A percentile compares a stretch with the other conserved stretches of the same genome.
phyloP scores from a whole-genome alignment of 2,329 filamentous ascomycete genomes.

The Apiospora malaysiana region DNA sequence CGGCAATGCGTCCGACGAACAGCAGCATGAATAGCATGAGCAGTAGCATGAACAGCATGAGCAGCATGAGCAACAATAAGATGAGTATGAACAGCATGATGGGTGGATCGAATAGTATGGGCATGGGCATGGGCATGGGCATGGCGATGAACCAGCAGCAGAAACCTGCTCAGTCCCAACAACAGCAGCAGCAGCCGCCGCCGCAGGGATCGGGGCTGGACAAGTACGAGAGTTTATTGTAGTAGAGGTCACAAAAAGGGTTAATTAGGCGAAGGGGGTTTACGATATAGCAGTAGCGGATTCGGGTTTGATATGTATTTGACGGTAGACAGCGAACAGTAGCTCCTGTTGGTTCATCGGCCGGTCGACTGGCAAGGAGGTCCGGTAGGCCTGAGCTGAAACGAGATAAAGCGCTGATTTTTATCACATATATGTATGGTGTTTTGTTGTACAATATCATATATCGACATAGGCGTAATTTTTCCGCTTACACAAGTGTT shows the following conservation, averaged over 20 bases:
- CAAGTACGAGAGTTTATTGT: conserved; percentile 72
- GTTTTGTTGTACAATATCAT: neutral
- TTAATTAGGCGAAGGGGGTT: neutral
- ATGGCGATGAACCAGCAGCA: conserved; percentile 33
- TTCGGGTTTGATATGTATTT: neutral
- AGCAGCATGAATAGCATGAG: conserved; percentile 27
- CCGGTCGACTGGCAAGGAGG: neutral
- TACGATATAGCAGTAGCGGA: conserved; percentile 3
- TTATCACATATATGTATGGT: neutral
- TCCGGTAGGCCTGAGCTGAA: neutral
- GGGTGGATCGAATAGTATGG: conserved; percentile 23
- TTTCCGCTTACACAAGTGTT: no score
- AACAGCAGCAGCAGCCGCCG: conserved; percentile 39
- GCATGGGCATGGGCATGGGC: conserved; percentile 34
- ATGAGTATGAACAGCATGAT: conserved; percentile 28
- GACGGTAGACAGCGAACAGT: neutral
- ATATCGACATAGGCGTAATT: neutral
- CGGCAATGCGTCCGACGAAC: conserved; percentile 22
- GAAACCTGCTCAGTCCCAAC: conserved; percentile 36
- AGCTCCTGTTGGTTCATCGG: neutral
- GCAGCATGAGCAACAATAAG: conserved; percentile 29
- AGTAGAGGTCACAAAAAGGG: conserved; percentile 41
- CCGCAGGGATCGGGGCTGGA: conserved; percentile 60
- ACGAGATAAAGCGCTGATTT: neutral
- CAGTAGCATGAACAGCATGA: conserved; percentile 30